phyloP scores from a whole-genome alignment of 2,329 filamentous ascomycete genomes.

The Pseudopyrenochaeta lycopersici region DNA sequence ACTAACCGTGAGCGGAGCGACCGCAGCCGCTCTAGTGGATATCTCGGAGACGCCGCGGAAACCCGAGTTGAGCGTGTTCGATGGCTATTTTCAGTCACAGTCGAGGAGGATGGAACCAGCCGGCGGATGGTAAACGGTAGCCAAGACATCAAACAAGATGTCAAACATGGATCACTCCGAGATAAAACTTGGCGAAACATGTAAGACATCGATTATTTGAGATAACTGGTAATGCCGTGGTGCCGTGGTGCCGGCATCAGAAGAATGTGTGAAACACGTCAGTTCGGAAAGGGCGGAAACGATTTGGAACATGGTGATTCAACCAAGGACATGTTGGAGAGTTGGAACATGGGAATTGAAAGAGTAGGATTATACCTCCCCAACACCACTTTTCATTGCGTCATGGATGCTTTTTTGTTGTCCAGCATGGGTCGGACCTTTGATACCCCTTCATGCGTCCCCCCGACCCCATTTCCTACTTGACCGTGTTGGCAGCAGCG shows the following conservation, averaged over 20 bases:
- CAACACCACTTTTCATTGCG: not conserved
- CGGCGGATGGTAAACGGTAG: constrained; percentile 25
- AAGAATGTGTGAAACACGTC: constrained; percentile 9
- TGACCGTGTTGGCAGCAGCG: constrained; percentile 11
- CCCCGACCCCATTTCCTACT: constrained; percentile 4
- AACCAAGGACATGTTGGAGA: not conserved
- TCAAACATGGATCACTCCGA: constrained; percentile 6
- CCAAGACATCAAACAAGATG: not conserved
- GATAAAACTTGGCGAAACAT: constrained; percentile 25
- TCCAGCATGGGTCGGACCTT: constrained; percentile 35
- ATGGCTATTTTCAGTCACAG: constrained; percentile 48
- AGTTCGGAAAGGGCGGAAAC: not conserved
- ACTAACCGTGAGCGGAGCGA: constrained; percentile 22
- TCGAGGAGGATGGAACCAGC: constrained; percentile 31
- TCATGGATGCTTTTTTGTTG: not conserved
- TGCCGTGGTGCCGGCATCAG: not conserved
- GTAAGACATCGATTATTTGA: constrained; percentile 8
- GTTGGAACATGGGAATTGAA: not conserved
- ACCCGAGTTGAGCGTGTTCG: constrained; percentile 46
- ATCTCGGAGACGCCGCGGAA: constrained; percentile 24
- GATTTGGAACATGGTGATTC: not conserved
- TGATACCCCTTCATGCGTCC: constrained; percentile 39
- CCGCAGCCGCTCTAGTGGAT: constrained; percentile 22
- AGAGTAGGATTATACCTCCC: not conserved
- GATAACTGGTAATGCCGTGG: not conserved